Evolutionary conservation across 139 green algal genomes (phyloP).

Genomic region (Closterium sp.): DNA sequence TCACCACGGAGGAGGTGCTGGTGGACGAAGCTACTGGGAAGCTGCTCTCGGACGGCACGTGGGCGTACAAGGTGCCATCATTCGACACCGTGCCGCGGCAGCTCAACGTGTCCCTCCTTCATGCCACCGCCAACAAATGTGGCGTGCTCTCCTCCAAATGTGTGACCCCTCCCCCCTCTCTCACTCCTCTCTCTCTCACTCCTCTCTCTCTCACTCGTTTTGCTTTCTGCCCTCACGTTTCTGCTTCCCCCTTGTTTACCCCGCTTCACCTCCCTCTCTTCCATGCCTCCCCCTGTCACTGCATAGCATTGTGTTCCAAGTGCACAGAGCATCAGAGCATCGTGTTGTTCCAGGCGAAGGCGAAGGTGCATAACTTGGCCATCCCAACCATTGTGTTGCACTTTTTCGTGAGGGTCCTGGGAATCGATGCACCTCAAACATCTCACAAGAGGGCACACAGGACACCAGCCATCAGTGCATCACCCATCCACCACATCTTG

Average conservation of each 20-base stretch:
- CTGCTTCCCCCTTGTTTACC: background rate
- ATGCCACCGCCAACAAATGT: background rate
- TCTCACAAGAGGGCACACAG: too few relatives aligned
- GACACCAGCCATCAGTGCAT: too few relatives aligned
- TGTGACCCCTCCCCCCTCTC: background rate
- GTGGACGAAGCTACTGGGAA: background rate
- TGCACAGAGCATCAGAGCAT: too few relatives aligned
- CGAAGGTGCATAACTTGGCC: too few relatives aligned
- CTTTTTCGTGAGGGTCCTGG: too few relatives aligned
- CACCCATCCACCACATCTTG: too few relatives aligned
- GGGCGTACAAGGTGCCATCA: constrained; percentile 28
- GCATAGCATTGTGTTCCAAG: background rate
- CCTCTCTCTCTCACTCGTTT: background rate
- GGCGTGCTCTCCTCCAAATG: constrained; percentile 40
- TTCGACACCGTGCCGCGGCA: constrained; percentile 18
- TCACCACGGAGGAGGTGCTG: constrained; percentile 83
- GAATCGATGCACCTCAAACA: too few relatives aligned
- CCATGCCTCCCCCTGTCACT: background rate
- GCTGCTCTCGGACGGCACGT: constrained; percentile 25
- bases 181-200: background rate
- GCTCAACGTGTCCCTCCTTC: constrained; percentile 9
- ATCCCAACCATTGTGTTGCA: too few relatives aligned
- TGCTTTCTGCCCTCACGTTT: background rate
- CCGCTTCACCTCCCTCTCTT: background rate
- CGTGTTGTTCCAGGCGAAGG: too few relatives aligned